These are phyloP conservation scores for Pythium monospermum DNA, from an alignment of 352 stramenopile species.

Conservation along the genomic window DNA sequence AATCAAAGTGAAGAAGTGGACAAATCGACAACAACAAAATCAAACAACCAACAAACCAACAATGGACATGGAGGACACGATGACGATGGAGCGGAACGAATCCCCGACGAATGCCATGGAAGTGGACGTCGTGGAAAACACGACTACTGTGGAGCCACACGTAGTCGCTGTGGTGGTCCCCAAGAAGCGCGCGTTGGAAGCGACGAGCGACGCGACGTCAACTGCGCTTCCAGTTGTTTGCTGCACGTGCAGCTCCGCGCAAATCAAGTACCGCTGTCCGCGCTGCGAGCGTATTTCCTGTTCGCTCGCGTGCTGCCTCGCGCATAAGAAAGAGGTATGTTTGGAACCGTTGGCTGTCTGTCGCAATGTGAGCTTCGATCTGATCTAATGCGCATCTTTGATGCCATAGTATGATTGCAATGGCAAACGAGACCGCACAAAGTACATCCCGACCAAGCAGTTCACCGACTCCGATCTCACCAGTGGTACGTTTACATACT, in stretches of 20 bases:
- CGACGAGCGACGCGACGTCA: conserved; percentile 9
- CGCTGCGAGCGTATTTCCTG: conserved; percentile 81
- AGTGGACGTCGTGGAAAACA: background rate
- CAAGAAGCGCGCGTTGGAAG: conserved; percentile 34
- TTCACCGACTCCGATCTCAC: conserved; percentile 77
- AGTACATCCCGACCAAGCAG: conserved; percentile 64
- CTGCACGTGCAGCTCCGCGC: conserved; percentile 31
- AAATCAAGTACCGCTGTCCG: conserved; percentile 85
- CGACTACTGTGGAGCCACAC: background rate
- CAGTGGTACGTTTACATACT: conserved; percentile 48
- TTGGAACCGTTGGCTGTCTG: background rate
- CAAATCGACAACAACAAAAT: background rate
- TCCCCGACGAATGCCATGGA: background rate
- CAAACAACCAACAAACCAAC: background rate
- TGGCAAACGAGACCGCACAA: conserved; percentile 79
- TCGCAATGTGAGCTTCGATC: background rate
- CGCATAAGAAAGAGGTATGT: conserved; percentile 73
- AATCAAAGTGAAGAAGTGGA: conserved; percentile 14
- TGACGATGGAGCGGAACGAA: background rate
- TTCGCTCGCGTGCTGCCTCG: conserved; percentile 69
- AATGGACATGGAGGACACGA: conserved; percentile 6
- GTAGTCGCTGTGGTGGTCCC: background rate
- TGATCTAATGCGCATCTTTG: background rate
- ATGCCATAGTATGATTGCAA: conserved; percentile 62
- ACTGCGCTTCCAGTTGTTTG: conserved; percentile 31